Percentiles rank a stretch among this genome's conserved stretches.
Evolutionary conservation across 352 stramenopile species (phyloP).

Genomic region (Phytophthora foliorum): DNA sequence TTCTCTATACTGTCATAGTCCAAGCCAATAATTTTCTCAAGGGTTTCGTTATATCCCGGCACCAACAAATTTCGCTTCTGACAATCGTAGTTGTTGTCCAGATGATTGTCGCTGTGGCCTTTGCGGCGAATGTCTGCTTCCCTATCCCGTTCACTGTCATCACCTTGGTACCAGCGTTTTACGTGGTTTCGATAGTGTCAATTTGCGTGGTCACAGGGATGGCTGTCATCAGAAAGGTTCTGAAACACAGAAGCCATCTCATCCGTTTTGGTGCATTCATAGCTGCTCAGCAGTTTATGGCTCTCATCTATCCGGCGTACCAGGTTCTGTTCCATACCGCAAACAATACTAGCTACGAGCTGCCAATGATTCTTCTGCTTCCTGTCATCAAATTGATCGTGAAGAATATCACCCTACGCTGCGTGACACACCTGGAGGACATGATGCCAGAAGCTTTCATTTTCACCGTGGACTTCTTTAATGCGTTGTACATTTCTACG

Average conservation of each 20-base stretch:
- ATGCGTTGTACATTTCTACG: conserved; percentile 36
- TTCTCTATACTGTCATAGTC: conserved; percentile 17
- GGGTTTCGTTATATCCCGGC: conserved; percentile 16
- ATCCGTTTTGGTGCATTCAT: conserved; percentile 16
- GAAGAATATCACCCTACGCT: conserved; percentile 34
- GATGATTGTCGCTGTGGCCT: conserved; percentile 13
- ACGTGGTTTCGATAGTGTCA: conserved; percentile 1
- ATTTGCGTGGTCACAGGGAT: conserved; percentile 6
- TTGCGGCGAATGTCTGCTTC: conserved; percentile 32
- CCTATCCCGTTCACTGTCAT: conserved; percentile 39
- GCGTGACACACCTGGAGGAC: conserved; percentile 34
- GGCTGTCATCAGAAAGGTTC: conserved; percentile 15
- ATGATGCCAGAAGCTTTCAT: conserved; percentile 49
- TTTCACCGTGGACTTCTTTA: conserved; percentile 43
- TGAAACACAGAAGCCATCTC: conserved; percentile 9
- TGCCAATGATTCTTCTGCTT: conserved; percentile 32
- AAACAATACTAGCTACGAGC: conserved; percentile 17
- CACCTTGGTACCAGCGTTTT: conserved; percentile 22
- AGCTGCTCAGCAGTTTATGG: conserved; percentile 26
- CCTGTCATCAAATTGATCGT: conserved; percentile 37
- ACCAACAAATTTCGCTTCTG: conserved; percentile 8
- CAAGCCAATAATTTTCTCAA: conserved; percentile 29
- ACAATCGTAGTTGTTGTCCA: conserved; percentile 4
- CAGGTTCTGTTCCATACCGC: conserved; percentile 23
- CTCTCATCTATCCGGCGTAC: conserved; percentile 24